These are phyloP conservation scores for Hortiboletus campestris DNA, from an alignment of 768 basidiomycete species.

Conservation along the genomic window DNA sequence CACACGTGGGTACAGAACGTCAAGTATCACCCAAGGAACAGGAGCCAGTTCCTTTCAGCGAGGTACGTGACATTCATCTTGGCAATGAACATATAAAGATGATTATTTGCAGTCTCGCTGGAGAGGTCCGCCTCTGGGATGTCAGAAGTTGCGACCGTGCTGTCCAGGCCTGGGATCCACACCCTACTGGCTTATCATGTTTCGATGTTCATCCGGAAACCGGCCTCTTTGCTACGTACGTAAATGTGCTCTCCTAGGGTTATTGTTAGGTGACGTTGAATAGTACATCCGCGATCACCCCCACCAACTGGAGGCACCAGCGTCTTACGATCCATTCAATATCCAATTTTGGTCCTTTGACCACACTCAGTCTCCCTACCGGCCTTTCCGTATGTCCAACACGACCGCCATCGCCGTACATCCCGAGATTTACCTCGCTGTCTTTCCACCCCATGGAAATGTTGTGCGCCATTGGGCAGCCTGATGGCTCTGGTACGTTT, in stretches of 20 bases:
- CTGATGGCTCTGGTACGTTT: conserved; percentile 60
- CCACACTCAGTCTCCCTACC: conserved; percentile 49
- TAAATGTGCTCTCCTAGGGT: conserved; percentile 8
- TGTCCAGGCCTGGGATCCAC: conserved; percentile 59
- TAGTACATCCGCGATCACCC: conserved; percentile 61
- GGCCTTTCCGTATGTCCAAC: conserved; percentile 55
- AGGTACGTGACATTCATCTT: conserved; percentile 50
- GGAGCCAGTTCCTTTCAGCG: conserved; percentile 77
- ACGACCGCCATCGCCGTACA: conserved; percentile 57
- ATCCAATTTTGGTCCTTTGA: conserved; percentile 32
- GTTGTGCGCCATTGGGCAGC: conserved; percentile 71
- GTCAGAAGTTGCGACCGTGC: conserved; percentile 62
- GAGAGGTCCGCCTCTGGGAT: conserved; percentile 92
- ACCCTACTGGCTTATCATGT: conserved; percentile 71
- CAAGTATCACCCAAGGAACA: conserved; percentile 70
- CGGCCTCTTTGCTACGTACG: conserved; percentile 83
- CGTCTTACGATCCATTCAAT: conserved; percentile 61
- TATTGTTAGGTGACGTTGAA: conserved; percentile 4
- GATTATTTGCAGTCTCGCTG: conserved; percentile 64
- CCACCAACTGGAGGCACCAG: conserved; percentile 64
- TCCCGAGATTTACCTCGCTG: conserved; percentile 61
- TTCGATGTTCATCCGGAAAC: conserved; percentile 86
- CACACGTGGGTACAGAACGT: conserved; percentile 95
- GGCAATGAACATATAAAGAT: not conserved
- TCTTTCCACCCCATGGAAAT: conserved; percentile 86